Conservation (phyloP, 2,329 filamentous ascomycete genomes). For the Aspergillus sp. region DNA sequence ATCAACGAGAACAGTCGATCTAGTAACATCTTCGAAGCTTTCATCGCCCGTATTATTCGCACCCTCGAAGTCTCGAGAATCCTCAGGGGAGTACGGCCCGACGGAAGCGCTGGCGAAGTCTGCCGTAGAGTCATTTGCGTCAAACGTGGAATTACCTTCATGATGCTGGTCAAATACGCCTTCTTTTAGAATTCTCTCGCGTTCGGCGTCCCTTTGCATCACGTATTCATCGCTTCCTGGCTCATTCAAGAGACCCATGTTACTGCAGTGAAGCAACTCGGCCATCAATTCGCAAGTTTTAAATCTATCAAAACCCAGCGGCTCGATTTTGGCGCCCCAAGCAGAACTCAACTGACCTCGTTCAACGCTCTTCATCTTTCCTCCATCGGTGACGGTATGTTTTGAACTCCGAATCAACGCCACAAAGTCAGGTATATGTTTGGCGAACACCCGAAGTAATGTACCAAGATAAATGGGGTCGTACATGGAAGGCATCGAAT, state of each 20-base stretch:
- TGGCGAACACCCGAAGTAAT: conserved; percentile 82
- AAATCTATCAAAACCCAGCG: conserved; percentile 94
- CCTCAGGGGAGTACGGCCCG: conserved; percentile 57
- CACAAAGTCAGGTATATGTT: conserved; percentile 94
- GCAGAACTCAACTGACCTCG: conserved; percentile 78
- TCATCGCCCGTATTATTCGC: conserved; percentile 77
- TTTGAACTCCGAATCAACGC: conserved; percentile 75
- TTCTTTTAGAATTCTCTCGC: conserved; percentile 74
- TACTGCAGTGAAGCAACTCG: conserved; percentile 94
- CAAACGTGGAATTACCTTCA: conserved; percentile 54
- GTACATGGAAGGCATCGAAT: conserved; percentile 74
- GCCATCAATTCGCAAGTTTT: conserved; percentile 99
- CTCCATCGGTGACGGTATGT: conserved; percentile 57
- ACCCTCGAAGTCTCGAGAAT: conserved; percentile 70
- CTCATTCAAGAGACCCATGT: conserved; percentile 96
- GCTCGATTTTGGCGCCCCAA: conserved; percentile 88
- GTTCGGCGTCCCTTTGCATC: conserved; percentile 73
- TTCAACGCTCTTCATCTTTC: conserved; percentile 61
- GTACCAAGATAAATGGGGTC: conserved; percentile 96
- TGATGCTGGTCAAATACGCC: conserved; percentile 62
- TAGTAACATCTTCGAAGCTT: conserved; percentile 84
- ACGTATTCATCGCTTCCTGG: conserved; percentile 86
- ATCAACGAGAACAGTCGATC: conserved; percentile 69
- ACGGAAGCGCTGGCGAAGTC: conserved; percentile 45
- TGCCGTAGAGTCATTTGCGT: conserved; percentile 52